Base-by-base conservation (phyloP, 257 asterid genomes). In the Knoxia roxburghii region DNA sequence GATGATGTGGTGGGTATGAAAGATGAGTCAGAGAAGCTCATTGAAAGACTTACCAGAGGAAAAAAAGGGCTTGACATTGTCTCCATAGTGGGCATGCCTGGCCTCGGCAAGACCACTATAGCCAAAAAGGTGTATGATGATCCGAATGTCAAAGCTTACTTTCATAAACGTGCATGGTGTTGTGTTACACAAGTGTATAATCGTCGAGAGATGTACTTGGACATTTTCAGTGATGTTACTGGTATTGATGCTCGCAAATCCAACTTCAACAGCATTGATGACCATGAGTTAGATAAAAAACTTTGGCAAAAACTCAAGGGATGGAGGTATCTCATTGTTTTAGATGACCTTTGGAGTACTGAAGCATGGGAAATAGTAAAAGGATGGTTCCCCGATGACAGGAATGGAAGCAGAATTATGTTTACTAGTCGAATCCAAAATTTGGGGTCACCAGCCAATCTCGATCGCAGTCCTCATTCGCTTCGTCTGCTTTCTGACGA, bases 71-170 rank as follows among this genome's bases (percentile, higher is more conserved):
- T 20, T 23, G 58, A 52, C 11, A 20, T 52, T 52, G 58, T 52
- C 58, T 52, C 58, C 2, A 52, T 52, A n/a, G 29, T 23, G 6
- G 58, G 58, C 30, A 52, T 52, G 15, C 58, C 58, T 1, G 58
- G 58, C 32, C 58, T 12, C 3, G 58, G 82, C 7, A 80, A 80
- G 78, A 81, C 83, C 20, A 80, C 82, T 51, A 45, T 80, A 1
- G 76, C 77, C 39, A 73, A 51, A 40, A 58, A 52, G 43, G 37
- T 66, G 10, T 80, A 37, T 32, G 57, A 54, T 1, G 76, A 77
- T 56, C 56, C 68, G 12, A 11, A 5, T 3, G 59, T 61, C 5
- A 12, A 15, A 27, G 18, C 41, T 21, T 61, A 64, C 45, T 81
- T 81, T 52, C 32, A 77, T n/a, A 48, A 30, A 61, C 48, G 64